A percentile compares a stretch with the other conserved stretches of the same genome.
These are phyloP conservation scores for Backusella tarrabulga DNA, from an alignment of 192 early-diverging fungal genomes.

Conservation along the genomic window DNA sequence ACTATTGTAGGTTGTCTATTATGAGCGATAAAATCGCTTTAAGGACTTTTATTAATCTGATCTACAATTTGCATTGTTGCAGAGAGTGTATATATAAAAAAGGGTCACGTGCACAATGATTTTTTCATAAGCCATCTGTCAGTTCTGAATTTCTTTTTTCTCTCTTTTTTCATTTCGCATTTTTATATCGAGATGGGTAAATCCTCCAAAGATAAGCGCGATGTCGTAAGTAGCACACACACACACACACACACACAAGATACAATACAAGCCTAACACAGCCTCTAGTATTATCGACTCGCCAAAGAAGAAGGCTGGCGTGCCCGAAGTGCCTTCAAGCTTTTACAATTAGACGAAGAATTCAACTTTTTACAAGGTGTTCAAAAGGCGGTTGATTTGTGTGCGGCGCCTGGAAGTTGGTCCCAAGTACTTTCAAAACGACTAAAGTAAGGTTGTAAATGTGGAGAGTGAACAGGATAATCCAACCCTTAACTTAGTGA, in stretches of 20 bases:
- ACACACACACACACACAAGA: not conserved
- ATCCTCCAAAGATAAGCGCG: conserved; percentile 91
- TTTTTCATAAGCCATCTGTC: not conserved
- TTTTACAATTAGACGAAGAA: conserved; percentile 95
- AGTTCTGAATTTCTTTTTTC: not conserved
- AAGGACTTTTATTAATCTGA: too few relatives aligned
- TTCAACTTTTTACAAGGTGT: conserved; percentile 91
- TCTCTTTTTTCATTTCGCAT: not conserved
- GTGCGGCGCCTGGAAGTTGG: conserved; percentile 98
- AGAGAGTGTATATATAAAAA: too few relatives aligned
- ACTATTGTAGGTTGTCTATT: too few relatives aligned
- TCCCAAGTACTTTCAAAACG: conserved; percentile 83
- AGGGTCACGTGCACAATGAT: not conserved
- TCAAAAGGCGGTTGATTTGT: conserved; percentile 89
- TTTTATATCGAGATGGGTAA: conserved; percentile 55
- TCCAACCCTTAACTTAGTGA: conserved; percentile 30
- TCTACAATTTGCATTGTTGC: too few relatives aligned
- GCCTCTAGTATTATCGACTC: conserved; percentile 78
- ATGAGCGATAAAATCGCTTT: too few relatives aligned
- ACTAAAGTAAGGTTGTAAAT: conserved; percentile 42
- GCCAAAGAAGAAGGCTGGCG: conserved; percentile 99
- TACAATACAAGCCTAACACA: not conserved
- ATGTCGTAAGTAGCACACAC: conserved; percentile 52
- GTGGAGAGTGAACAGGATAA: too few relatives aligned
- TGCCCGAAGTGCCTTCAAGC: conserved; percentile 95